Evolutionary conservation across 192 early-diverging fungal species (phyloP).

Genomic region (Tieghemiomyces parasiticus): DNA sequence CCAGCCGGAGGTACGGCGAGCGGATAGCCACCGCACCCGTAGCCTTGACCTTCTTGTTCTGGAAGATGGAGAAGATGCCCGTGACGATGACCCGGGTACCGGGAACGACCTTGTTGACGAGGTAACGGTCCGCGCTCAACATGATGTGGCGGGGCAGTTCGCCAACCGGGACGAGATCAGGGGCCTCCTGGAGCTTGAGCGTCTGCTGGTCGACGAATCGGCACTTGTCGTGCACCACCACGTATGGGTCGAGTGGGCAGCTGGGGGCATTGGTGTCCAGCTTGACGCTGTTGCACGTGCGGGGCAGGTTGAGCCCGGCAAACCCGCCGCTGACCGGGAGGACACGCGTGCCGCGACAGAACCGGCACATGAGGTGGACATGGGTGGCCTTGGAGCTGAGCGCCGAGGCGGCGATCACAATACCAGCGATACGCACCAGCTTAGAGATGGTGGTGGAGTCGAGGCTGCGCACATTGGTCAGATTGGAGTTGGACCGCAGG

Average conservation of each 20-base stretch:
- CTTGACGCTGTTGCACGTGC: constrained; percentile 46
- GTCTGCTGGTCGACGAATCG: constrained; percentile 93
- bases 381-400: constrained; percentile 76
- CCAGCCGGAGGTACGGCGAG: constrained; percentile 85
- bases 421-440: constrained; percentile 88
- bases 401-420: constrained; percentile 84
- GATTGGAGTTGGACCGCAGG: constrained; percentile 68
- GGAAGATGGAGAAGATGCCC: constrained; percentile 90
- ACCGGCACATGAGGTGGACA: constrained; percentile 78
- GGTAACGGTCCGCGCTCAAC: constrained; percentile 75
- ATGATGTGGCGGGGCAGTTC: constrained; percentile 93
- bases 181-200: constrained; percentile 94
- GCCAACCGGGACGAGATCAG: constrained; percentile 94
- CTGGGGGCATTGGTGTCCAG: constrained; percentile 16
- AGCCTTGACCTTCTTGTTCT: constrained; percentile 47
- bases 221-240: constrained; percentile 91
- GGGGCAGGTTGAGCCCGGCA: constrained; percentile 67
- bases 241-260: constrained; percentile 73
- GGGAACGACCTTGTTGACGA: constrained; percentile 84
- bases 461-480: constrained; percentile 78
- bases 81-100: constrained; percentile 85
- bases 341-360: constrained; percentile 68
- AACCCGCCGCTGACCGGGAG: constrained; percentile 76
- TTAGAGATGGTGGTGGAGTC: constrained; percentile 76
- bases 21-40: constrained; percentile 77